phyloP scores from a whole-genome alignment of 148 eudicot species.

The Fallopia convolvulus region DNA sequence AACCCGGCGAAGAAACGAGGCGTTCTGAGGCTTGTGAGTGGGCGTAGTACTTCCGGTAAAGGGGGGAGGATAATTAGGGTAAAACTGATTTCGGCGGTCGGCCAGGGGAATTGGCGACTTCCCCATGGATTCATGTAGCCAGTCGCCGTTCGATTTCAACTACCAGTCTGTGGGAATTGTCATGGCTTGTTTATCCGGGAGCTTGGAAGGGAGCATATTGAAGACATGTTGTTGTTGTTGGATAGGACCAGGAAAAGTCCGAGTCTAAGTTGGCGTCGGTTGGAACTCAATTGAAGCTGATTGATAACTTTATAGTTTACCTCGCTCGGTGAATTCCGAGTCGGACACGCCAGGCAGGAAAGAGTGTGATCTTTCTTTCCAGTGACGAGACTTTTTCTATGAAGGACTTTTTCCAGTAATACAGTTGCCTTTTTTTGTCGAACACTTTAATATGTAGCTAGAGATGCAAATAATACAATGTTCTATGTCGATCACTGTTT shows the following conservation, averaged over 20 bases:
- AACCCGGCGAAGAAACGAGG: constrained; percentile 3
- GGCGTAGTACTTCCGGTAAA: neutral
- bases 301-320: neutral
- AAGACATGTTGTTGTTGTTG: neutral
- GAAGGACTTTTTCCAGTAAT: neutral
- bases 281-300: neutral
- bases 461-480: neutral
- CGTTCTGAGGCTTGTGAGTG: neutral
- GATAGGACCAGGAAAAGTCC: neutral
- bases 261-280: neutral
- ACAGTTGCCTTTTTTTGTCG: neutral
- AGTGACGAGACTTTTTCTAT: neutral
- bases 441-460: neutral
- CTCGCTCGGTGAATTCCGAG: neutral
- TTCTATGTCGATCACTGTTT: too few species aligned
- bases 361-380: neutral
- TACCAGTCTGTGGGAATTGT: neutral
- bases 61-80: constrained; percentile 3
- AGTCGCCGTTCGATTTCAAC: neutral
- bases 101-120: neutral
- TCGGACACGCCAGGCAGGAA: neutral
- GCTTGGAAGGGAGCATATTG: neutral
- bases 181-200: neutral
- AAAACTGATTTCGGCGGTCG: neutral
- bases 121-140: constrained; percentile 8